These are phyloP conservation scores for Talaromyces marneffei DNA, from an alignment of 2,329 filamentous ascomycete species.

Conservation along the genomic window DNA sequence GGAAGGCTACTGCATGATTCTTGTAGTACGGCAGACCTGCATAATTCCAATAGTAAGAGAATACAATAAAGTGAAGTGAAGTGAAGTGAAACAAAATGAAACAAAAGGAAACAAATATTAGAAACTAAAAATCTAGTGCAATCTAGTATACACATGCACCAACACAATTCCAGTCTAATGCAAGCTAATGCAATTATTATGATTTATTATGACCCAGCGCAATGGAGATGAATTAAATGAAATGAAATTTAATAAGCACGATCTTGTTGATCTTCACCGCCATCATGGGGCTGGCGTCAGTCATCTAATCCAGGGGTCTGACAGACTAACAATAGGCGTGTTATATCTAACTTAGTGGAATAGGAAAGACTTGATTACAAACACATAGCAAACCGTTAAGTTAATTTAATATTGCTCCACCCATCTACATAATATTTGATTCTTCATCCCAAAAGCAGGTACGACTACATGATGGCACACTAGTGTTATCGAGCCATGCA, in stretches of 20 bases:
- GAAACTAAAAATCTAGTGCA: neutral
- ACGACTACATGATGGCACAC: too few relatives aligned
- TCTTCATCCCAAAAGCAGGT: too few relatives aligned
- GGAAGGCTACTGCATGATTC: neutral
- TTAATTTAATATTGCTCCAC: too few relatives aligned
- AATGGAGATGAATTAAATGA: neutral
- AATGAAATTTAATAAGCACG: neutral
- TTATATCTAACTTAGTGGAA: too few relatives aligned
- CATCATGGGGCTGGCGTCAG: neutral
- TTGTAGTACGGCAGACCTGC: neutral
- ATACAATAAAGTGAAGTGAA: neutral
- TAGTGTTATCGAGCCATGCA: too few relatives aligned
- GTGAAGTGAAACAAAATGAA: neutral
- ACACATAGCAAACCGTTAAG: too few relatives aligned
- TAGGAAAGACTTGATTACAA: too few relatives aligned
- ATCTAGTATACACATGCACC: neutral
- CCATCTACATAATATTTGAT: too few relatives aligned
- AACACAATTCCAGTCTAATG: neutral
- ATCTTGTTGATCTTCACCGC: neutral
- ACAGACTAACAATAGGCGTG: too few relatives aligned
- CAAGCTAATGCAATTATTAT: neutral
- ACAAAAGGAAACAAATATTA: neutral
- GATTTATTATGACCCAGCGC: neutral
- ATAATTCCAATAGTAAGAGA: neutral
- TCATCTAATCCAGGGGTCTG: too few relatives aligned